Conservation (phyloP, 768 basidiomycete species). For the Tricholoma saponaceum region DNA sequence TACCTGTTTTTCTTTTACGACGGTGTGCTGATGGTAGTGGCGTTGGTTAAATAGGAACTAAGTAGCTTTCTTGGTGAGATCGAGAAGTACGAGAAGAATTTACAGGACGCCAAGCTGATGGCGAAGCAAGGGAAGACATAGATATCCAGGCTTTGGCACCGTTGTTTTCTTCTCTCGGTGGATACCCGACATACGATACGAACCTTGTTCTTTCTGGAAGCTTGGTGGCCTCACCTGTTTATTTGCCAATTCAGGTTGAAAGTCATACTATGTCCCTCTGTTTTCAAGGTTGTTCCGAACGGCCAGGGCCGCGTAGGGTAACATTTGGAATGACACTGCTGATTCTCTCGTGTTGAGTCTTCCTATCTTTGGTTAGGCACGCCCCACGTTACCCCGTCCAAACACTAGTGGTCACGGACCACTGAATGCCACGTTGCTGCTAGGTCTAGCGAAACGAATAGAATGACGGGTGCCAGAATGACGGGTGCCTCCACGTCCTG, state of each 20-base stretch:
- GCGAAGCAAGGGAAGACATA: slow-evolving; percentile 1
- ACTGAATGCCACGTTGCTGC: no score
- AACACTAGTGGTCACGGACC: no score
- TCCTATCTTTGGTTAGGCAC: not conserved
- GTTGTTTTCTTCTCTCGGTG: not conserved
- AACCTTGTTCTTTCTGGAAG: not conserved
- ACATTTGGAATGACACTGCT: not conserved
- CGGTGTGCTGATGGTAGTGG: not conserved
- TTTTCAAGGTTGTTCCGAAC: not conserved
- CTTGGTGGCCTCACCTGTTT: not conserved
- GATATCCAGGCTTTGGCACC: not conserved
- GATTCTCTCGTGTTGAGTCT: no score
- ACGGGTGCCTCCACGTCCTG: no score
- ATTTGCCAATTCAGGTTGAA: not conserved
- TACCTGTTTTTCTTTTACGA: not conserved
- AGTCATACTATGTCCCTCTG: not conserved
- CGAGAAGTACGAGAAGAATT: slow-evolving; percentile 14
- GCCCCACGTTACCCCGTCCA: not conserved
- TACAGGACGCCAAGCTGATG: slow-evolving; percentile 4
- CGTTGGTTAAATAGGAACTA: slow-evolving; percentile 12
- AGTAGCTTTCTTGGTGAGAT: slow-evolving; percentile 16
- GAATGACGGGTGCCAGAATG: no score
- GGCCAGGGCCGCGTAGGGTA: not conserved
- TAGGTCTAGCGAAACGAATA: no score
- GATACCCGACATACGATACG: not conserved